Conservation (phyloP, 331 rosid genomes). For the Malus hybrid region DNA sequence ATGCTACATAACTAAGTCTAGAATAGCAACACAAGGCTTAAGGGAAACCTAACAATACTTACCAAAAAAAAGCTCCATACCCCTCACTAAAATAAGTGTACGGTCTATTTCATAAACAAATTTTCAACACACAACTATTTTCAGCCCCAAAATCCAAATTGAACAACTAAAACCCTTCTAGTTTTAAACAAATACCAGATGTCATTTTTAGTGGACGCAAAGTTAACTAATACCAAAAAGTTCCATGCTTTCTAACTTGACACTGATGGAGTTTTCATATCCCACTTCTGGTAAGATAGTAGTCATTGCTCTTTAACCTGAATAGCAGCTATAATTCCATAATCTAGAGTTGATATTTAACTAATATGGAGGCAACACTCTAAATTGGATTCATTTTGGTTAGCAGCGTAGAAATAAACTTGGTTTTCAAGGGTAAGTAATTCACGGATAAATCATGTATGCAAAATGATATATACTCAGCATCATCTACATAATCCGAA, state of each 20-base stretch:
- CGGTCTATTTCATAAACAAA: not conserved
- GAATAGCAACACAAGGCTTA: not conserved
- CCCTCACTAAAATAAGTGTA: not conserved
- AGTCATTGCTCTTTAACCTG: not conserved
- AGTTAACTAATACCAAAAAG: not conserved
- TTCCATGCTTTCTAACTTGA: not conserved
- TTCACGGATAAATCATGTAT: not conserved
- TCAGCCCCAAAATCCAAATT: not conserved
- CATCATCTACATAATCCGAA: not conserved
- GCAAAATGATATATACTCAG: not conserved
- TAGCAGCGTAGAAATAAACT: not conserved
- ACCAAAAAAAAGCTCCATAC: not conserved
- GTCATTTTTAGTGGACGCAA: not conserved
- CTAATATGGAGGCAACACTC: not conserved
- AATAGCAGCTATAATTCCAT: not conserved
- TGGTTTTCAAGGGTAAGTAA: not conserved
- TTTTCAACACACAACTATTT: not conserved
- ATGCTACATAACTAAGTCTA: not conserved
- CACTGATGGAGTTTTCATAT: not conserved
- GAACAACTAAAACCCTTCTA: not conserved
- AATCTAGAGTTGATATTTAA: not conserved
- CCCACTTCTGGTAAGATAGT: not conserved
- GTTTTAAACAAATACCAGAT: not conserved
- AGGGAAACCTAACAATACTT: too few relatives aligned
- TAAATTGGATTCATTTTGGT: not conserved